Conservation (phyloP, 495 filamentous ascomycete genomes). For the Penicillium cataractarum region DNA sequence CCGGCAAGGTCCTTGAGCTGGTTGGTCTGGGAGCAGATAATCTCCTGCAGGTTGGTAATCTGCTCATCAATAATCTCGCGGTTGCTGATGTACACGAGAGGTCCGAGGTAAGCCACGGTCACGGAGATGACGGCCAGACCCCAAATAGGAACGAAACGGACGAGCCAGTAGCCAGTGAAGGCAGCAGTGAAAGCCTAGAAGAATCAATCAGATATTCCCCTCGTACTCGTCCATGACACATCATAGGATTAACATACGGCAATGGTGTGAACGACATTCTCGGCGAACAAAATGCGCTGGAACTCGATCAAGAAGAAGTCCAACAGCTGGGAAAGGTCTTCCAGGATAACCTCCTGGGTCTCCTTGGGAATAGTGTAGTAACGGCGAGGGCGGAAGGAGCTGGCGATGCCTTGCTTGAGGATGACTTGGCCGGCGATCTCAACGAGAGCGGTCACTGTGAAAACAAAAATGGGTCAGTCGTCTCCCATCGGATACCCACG, state of each 20-base stretch:
- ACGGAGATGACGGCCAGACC: slow-evolving; percentile 79
- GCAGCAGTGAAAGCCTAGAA: slow-evolving; percentile 73
- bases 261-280: slow-evolving; percentile 82
- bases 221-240: slow-evolving; percentile 14
- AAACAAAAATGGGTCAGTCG: slow-evolving; percentile 21
- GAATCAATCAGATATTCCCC: slow-evolving; percentile 24
- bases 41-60: slow-evolving; percentile 67
- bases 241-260: slow-evolving; percentile 61
- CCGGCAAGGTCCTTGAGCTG: slow-evolving; percentile 79
- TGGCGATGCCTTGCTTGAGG: slow-evolving; percentile 77
- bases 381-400: slow-evolving; percentile 83
- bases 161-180: slow-evolving; percentile 88
- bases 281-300: slow-evolving; percentile 91
- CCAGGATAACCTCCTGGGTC: slow-evolving; percentile 75
- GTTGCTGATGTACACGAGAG: slow-evolving; percentile 90
- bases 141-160: slow-evolving; percentile 94
- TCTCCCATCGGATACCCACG: slow-evolving; percentile 1
- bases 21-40: slow-evolving; percentile 77
- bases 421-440: slow-evolving; percentile 78
- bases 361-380: slow-evolving; percentile 93
- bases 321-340: slow-evolving; percentile 86
- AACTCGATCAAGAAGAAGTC: slow-evolving; percentile 98
- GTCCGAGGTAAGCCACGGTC: slow-evolving; percentile 78
- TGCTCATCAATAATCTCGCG: slow-evolving; percentile 90
- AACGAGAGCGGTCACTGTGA: slow-evolving; percentile 73